Percentiles rank a stretch among this genome's conserved stretches.
phyloP scores from a whole-genome alignment of 2,329 filamentous ascomycete genomes.

The Trematosphaeria pertusa region DNA sequence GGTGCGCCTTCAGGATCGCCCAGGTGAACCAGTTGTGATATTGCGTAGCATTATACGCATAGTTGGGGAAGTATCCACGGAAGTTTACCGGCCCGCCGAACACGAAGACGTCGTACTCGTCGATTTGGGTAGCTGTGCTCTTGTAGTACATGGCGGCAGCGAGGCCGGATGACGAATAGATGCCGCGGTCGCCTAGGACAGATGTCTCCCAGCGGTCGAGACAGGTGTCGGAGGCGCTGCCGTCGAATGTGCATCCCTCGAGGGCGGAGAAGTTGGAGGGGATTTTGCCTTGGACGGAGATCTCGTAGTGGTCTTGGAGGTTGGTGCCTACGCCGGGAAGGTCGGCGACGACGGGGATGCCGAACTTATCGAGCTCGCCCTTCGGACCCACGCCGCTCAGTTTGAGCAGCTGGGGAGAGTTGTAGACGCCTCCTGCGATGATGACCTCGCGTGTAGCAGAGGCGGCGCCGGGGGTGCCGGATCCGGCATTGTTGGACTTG shows the following conservation, averaged over 20 bases:
- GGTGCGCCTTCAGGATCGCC: slow-evolving; percentile 67
- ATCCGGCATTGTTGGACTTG: slow-evolving; percentile 29
- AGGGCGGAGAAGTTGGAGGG: slow-evolving; percentile 44
- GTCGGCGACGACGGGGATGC: slow-evolving; percentile 63
- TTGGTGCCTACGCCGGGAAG: slow-evolving; percentile 70
- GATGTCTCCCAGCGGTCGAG: slow-evolving; percentile 52
- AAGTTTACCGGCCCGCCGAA: slow-evolving; percentile 63
- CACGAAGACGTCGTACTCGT: slow-evolving; percentile 63
- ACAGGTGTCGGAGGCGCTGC: slow-evolving; percentile 54
- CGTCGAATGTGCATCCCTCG: slow-evolving; percentile 51
- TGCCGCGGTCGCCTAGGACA: slow-evolving; percentile 54
- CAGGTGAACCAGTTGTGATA: slow-evolving; percentile 59
- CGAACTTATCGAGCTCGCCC: slow-evolving; percentile 59
- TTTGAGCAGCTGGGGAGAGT: slow-evolving; percentile 70
- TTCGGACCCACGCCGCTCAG: slow-evolving; percentile 68
- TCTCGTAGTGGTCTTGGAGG: slow-evolving; percentile 68
- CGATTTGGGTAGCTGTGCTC: slow-evolving; percentile 51
- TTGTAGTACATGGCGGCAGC: slow-evolving; percentile 57
- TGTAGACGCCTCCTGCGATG: slow-evolving; percentile 61
- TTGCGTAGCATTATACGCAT: slow-evolving; percentile 59
- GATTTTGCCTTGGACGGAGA: slow-evolving; percentile 55
- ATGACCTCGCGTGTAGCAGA: slow-evolving; percentile 43
- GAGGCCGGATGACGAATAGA: slow-evolving; percentile 60
- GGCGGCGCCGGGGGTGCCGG: slow-evolving; percentile 47
- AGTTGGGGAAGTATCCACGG: slow-evolving; percentile 62